Base-by-base conservation (phyloP, 78 protist genomes). In the Corallochytrium limacisporum region DNA sequence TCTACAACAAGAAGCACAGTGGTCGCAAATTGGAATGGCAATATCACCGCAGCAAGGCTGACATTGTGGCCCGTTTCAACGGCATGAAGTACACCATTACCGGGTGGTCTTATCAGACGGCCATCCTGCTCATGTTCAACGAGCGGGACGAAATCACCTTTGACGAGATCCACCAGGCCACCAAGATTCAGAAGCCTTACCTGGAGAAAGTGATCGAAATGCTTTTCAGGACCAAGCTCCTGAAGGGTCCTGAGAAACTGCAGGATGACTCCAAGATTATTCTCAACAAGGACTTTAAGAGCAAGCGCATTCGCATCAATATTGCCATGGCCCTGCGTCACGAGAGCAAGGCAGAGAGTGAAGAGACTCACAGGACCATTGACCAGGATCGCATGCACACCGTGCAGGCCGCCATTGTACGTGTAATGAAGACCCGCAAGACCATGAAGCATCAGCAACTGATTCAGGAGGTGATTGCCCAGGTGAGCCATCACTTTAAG, bases 11-110 rank as follows among this genome's bases (percentile, higher is more conserved):
- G 35, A 33, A 28, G 53, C 83, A 78, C 70, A 47, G 32, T 13
- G 92, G 92, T 13, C 61, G 92, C 49, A 78, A 83, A 53, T 66
- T 86, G 31, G 67, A 50, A 31, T 86, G 92, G 92, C 68, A 79
- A 51, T 82, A 75, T 36, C 82, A 82, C 37, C 70, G 72, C 12
- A 56, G 72, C 31, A 86, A 83, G 53, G 92, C 86, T 46, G 91
- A 86, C 53, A 26, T 83, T 20, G 15, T 9, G 38, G 33, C 32
- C 16, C 7, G 24, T 7, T 20, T 22, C 26, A 10, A 10, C 32
- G 15, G 42, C 13, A n/a, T n/a, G 15, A 57, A 57, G 63, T 57
- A 57, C 42, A 57, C 63, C 37, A 37, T 57, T 16, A 10, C 8
- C 15, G 63, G 26, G 33, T n/a, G 59, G 18, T 15, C 0, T 53